Percentiles rank a stretch among this genome's conserved stretches.
These are phyloP conservation scores for Neurospora crassa DNA, from an alignment of 2,329 filamentous ascomycete genomes.

Conservation along the genomic window DNA sequence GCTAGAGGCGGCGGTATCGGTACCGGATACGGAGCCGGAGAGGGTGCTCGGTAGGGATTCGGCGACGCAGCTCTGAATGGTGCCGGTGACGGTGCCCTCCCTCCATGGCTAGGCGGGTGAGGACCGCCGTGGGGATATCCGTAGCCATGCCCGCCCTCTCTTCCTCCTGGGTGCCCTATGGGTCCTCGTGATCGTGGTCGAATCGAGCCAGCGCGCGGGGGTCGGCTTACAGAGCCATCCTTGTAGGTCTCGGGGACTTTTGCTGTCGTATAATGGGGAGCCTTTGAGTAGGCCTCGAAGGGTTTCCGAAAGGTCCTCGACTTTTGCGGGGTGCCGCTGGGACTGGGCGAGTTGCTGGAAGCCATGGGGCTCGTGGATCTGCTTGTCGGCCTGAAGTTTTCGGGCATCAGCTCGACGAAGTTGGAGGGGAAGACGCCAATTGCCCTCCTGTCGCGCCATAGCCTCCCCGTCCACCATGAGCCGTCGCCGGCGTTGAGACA, in stretches of 20 bases:
- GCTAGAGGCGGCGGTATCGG: background rate
- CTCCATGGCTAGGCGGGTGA: background rate
- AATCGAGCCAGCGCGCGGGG: background rate
- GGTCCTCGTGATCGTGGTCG: background rate
- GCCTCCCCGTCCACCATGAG: constrained; percentile 93
- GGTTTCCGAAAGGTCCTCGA: constrained; percentile 56
- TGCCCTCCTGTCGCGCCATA: constrained; percentile 81
- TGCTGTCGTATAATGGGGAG: constrained; percentile 55
- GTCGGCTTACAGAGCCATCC: constrained; percentile 25
- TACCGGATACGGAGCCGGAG: constrained; percentile 7
- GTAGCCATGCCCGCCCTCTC: constrained; percentile 11
- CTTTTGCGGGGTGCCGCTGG: constrained; percentile 47
- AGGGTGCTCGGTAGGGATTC: constrained; percentile 10
- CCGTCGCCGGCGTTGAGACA: constrained; percentile 96
- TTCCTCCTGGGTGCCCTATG: background rate
- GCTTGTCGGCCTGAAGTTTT: constrained; percentile 70
- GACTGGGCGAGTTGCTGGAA: constrained; percentile 42
- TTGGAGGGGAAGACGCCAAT: constrained; percentile 94
- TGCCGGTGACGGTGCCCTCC: constrained; percentile 21
- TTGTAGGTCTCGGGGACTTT: constrained; percentile 50
- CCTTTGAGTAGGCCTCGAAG: constrained; percentile 58
- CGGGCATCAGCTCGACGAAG: constrained; percentile 83
- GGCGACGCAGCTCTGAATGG: constrained; percentile 6
- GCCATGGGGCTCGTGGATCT: constrained; percentile 53
- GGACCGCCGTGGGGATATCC: constrained; percentile 9